Percentiles rank a stretch among this genome's conserved stretches.
Conservation (phyloP, 805 yeast species). For the Tetrapisispora arboricola region DNA sequence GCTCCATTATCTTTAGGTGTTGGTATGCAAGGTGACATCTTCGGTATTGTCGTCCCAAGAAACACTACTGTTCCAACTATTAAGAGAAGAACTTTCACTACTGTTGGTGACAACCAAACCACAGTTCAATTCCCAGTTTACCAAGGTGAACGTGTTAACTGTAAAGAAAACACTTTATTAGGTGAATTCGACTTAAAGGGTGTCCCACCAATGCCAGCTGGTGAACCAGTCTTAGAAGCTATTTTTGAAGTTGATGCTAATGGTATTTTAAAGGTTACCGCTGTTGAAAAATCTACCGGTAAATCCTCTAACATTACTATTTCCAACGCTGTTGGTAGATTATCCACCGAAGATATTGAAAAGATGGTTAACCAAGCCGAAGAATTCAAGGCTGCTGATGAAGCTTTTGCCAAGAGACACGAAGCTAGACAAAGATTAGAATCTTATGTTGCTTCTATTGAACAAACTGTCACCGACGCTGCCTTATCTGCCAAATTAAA, state of each 20-base stretch:
- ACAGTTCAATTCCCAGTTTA: conserved; percentile 97
- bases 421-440: conserved; percentile 99
- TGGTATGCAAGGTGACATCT: conserved; percentile 99
- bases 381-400: conserved; percentile 97
- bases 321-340: conserved; percentile 98
- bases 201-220: conserved; percentile 97
- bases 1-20: conserved; percentile 98
- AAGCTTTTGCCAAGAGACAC: conserved; percentile 98
- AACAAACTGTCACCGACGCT: conserved; percentile 96
- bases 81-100: conserved; percentile 98
- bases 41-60: conserved; percentile 98
- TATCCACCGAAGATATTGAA: conserved; percentile 92
- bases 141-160: conserved; percentile 99
- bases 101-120: conserved; percentile 97
- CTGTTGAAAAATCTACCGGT: conserved; percentile 97
- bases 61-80: conserved; percentile 99
- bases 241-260: conserved; percentile 98
- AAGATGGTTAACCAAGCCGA: conserved; percentile 98
- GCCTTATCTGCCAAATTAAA: conserved; percentile 94
- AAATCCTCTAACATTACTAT: conserved; percentile 69
- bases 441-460: conserved; percentile 93
- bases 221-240: conserved; percentile 98
- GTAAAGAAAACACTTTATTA: conserved; percentile 91
- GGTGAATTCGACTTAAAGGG: conserved; percentile 98
- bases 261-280: conserved; percentile 99